Conservation (phyloP, 306 rosid species). For the Castanea sativa region DNA sequence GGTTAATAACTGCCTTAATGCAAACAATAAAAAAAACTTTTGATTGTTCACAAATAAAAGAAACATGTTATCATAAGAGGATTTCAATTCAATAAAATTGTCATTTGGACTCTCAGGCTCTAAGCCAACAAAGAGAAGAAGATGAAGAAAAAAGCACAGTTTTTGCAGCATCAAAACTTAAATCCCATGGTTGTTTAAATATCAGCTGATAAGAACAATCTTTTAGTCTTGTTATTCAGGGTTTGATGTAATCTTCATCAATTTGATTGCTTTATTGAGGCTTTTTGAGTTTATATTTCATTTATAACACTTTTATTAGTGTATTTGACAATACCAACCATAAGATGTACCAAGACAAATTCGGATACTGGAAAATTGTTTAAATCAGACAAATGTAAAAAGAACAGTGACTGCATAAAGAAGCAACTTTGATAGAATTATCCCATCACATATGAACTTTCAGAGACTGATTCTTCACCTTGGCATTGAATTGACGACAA, state of each 20-base stretch:
- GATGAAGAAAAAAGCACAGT: too few relatives aligned
- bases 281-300: neutral
- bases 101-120: too few relatives aligned
- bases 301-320: neutral
- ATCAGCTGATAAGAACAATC: too few relatives aligned
- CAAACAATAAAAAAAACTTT: neutral
- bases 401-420: neutral
- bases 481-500: constrained; percentile 83
- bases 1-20: neutral
- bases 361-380: neutral
- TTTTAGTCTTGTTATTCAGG: too few relatives aligned
- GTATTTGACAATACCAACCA: neutral
- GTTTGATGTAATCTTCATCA: constrained; percentile 2
- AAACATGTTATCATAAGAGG: neutral
- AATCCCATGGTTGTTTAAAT: too few relatives aligned
- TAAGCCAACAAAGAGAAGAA: too few relatives aligned
- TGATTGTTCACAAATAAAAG: neutral
- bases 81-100: neutral
- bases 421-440: neutral
- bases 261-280: constrained; percentile 6
- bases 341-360: neutral
- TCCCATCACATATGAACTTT: neutral
- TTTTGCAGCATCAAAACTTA: too few relatives aligned
- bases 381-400: neutral
- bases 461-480: constrained; percentile 46